Evolutionary conservation across 495 filamentous ascomycete genomes (phyloP).

Genomic region (Thozetella sp.): DNA sequence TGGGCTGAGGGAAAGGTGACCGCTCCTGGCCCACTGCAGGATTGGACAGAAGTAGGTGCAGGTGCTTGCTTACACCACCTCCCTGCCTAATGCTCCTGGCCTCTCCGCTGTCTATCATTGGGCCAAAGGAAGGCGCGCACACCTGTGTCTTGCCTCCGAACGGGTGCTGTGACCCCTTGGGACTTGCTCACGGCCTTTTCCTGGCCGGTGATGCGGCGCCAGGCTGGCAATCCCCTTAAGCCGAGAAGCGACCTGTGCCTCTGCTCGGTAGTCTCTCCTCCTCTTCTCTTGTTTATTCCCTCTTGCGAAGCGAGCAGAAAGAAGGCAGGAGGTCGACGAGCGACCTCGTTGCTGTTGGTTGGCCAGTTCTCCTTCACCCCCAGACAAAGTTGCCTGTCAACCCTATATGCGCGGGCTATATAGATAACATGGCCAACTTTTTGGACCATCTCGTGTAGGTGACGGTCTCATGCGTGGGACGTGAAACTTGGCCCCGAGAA

Average conservation of each 20-base stretch:
- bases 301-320: no score
- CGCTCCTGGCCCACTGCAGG: conserved; percentile 1
- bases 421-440: conserved; percentile 1
- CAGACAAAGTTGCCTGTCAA: background rate
- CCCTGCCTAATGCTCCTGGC: background rate
- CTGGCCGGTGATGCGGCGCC: no score
- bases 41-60: background rate
- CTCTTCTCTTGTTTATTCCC: no score
- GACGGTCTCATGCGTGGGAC: background rate
- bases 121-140: background rate
- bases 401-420: background rate
- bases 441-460: background rate
- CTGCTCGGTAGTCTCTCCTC: no score
- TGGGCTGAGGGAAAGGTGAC: background rate
- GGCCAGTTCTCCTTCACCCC: background rate
- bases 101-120: background rate
- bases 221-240: no score
- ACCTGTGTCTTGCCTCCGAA: no score
- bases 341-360: no score
- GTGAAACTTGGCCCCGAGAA: background rate
- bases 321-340: no score
- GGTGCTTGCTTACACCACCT: conserved; percentile 1
- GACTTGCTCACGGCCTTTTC: no score
- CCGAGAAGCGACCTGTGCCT: no score
- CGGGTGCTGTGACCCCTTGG: no score